Percentiles rank a stretch among this genome's conserved stretches.
Conservation (phyloP, 495 filamentous ascomycete species). For the Penicillium salamii region DNA sequence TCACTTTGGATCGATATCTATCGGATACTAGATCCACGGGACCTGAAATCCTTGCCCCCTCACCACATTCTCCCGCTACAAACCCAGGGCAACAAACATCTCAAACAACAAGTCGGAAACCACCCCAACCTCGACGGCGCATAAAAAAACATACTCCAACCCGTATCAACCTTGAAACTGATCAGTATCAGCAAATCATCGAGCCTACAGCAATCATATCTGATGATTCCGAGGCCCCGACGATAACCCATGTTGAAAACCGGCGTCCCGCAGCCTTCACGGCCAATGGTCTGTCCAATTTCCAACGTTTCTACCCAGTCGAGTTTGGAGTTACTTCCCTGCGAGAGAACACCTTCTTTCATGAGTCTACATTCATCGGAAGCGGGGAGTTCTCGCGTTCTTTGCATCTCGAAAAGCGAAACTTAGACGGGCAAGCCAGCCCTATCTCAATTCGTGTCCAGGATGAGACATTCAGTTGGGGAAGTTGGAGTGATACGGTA, state of each 20-base stretch:
- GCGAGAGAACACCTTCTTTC: slow-evolving; percentile 67
- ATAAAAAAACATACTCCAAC: slow-evolving; percentile 51
- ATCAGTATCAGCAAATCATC: slow-evolving; percentile 25
- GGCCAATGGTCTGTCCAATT: slow-evolving; percentile 48
- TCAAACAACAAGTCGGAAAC: not conserved
- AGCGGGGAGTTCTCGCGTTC: slow-evolving; percentile 61
- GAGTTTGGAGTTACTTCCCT: slow-evolving; percentile 74
- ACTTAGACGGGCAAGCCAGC: slow-evolving; percentile 33
- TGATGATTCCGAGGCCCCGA: slow-evolving; percentile 11
- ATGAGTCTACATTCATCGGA: slow-evolving; percentile 72
- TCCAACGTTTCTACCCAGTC: slow-evolving; percentile 57
- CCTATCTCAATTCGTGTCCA: slow-evolving; percentile 41
- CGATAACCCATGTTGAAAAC: not conserved
- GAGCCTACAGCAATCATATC: slow-evolving; percentile 9
- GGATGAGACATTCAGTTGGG: slow-evolving; percentile 58
- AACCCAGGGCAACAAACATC: not conserved
- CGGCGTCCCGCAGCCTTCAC: slow-evolving; percentile 6
- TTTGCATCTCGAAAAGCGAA: slow-evolving; percentile 30
- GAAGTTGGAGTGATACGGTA: slow-evolving; percentile 63
- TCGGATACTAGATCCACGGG: slow-evolving; percentile 14
- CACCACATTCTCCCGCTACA: not conserved
- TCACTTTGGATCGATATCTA: slow-evolving; percentile 42
- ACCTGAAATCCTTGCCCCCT: not conserved
- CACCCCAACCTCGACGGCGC: slow-evolving; percentile 14
- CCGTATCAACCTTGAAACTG: slow-evolving; percentile 43